phyloP scores from a whole-genome alignment of 192 early-diverging fungal genomes.

The Coemansia sp. region DNA sequence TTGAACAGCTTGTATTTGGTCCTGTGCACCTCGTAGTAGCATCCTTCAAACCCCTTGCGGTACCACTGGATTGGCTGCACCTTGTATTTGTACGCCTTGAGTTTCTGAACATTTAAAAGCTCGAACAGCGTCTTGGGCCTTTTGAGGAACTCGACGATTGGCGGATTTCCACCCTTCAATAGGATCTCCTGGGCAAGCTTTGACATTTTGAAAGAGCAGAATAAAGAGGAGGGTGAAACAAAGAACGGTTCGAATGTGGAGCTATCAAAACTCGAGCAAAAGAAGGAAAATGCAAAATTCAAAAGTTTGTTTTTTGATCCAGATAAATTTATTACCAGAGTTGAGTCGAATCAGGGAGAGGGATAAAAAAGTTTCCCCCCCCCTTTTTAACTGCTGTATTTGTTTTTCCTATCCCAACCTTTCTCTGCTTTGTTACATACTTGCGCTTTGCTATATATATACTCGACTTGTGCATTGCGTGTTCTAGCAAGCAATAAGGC shows the following conservation, averaged over 20 bases:
- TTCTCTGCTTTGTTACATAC: background rate
- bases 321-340: background rate
- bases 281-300: background rate
- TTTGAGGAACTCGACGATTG: conserved; percentile 16
- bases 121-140: conserved; percentile 48
- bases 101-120: conserved; percentile 39
- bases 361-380: background rate
- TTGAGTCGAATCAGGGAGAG: background rate
- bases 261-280: background rate
- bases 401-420: background rate
- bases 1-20: conserved; percentile 40
- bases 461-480: background rate
- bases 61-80: conserved; percentile 40
- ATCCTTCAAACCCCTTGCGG: conserved; percentile 39
- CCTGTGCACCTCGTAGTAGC: conserved; percentile 35
- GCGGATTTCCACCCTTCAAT: conserved; percentile 17
- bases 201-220: conserved; percentile 19
- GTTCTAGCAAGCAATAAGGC: background rate
- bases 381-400: background rate
- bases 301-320: background rate
- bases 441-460: background rate
- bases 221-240: background rate
- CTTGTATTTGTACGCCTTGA: conserved; percentile 31
- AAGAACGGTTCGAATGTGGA: background rate
- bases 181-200: conserved; percentile 34